Conservation (phyloP, 2,329 filamentous ascomycete species). For the Magnaporthales sp. region DNA sequence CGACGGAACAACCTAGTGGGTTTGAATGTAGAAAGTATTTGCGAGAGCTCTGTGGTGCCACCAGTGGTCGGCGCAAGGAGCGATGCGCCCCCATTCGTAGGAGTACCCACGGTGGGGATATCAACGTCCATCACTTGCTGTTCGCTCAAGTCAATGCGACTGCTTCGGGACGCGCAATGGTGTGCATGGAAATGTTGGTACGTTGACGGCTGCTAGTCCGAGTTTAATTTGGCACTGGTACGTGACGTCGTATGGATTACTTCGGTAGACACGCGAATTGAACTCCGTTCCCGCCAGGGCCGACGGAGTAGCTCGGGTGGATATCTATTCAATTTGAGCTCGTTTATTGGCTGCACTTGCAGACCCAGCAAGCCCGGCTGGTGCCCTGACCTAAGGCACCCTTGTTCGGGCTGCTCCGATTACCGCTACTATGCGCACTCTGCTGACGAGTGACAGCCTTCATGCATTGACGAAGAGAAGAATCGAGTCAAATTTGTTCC, state of each 20-base stretch:
- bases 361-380: not conserved
- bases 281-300: not conserved
- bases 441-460: not conserved
- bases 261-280: not conserved
- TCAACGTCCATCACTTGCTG: slow-evolving; percentile 47
- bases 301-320: not conserved
- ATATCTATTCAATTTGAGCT: not conserved
- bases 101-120: not conserved
- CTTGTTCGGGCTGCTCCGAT: not conserved
- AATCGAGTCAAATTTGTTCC: not conserved
- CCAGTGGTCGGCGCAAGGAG: slow-evolving; percentile 29
- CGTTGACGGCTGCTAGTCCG: not conserved
- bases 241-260: not conserved
- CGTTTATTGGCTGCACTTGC: not conserved
- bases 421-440: not conserved
- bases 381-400: not conserved
- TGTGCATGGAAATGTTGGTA: not conserved
- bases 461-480: not conserved
- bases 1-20: slow-evolving; percentile 66
- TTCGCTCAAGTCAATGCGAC: not conserved
- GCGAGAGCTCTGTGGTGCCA: slow-evolving; percentile 59
- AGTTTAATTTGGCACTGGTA: not conserved
- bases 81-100: not conserved
- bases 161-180: not conserved
- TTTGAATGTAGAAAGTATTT: slow-evolving; percentile 69